phyloP scores from a whole-genome alignment of 495 filamentous ascomycete genomes.

The Penicillium cosmopolitanum region DNA sequence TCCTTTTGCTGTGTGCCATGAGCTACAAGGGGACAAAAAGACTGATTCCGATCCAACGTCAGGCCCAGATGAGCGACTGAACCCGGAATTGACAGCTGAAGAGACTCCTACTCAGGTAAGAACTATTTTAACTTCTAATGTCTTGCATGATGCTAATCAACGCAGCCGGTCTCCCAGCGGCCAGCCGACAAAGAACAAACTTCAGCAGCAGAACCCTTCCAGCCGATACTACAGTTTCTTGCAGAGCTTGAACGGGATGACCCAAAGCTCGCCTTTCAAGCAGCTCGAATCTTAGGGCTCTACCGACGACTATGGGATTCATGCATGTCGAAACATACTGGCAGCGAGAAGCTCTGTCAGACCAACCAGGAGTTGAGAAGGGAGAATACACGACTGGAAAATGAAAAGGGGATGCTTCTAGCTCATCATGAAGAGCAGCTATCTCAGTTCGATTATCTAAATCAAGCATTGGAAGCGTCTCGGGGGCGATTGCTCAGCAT shows the following conservation, averaged over 20 bases:
- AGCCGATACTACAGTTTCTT: conserved; percentile 6
- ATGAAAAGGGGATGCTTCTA: neutral
- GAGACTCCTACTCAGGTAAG: no score
- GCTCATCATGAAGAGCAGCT: neutral
- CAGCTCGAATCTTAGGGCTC: conserved; percentile 8
- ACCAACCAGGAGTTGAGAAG: neutral
- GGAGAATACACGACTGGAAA: neutral
- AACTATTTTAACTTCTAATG: no score
- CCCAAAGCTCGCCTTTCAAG: conserved; percentile 15
- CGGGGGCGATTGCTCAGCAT: no score
- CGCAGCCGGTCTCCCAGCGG: neutral
- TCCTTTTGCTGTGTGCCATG: no score
- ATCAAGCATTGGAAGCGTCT: no score
- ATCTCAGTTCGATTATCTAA: neutral
- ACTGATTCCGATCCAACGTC: no score
- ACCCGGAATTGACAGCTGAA: no score
- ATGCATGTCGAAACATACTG: neutral
- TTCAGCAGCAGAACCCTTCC: conserved; percentile 9
- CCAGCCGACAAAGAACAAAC: neutral
- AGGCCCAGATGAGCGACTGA: no score
- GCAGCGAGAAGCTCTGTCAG: neutral
- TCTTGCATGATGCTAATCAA: neutral
- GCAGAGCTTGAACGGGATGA: conserved; percentile 13
- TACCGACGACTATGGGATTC: conserved; percentile 17
- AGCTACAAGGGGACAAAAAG: no score